Percentiles rank a stretch among this genome's conserved stretches.
These are phyloP conservation scores for Setaria viridis DNA, from an alignment of 202 grass and related monocot species.

Conservation along the genomic window DNA sequence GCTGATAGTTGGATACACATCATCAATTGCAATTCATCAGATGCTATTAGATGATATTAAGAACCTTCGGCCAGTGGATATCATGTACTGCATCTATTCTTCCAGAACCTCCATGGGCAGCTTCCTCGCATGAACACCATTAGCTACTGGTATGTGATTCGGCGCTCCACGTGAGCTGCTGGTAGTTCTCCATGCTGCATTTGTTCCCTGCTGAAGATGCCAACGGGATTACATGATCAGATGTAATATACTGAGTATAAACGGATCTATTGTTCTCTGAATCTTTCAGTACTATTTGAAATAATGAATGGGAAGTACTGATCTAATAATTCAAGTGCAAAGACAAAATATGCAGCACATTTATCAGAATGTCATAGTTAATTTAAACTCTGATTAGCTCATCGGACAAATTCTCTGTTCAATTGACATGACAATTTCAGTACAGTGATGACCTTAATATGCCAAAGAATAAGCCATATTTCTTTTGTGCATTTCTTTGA, in stretches of 20 bases:
- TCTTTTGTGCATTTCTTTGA: slow-evolving; percentile 12
- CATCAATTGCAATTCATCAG: slow-evolving; percentile 40
- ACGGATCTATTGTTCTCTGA: slow-evolving; percentile 41
- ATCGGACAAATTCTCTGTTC: neutral
- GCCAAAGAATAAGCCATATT: slow-evolving; percentile 33
- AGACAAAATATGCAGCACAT: slow-evolving; percentile 10
- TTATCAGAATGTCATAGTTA: neutral
- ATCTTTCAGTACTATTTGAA: slow-evolving; percentile 35
- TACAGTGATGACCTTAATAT: slow-evolving; percentile 21
- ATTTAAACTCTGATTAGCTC: neutral
- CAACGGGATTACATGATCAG: slow-evolving; percentile 42
- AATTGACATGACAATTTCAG: neutral
- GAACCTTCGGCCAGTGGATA: slow-evolving; percentile 37
- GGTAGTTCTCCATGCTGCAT: slow-evolving; percentile 39
- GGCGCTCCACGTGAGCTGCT: slow-evolving; percentile 8
- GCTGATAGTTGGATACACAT: slow-evolving; percentile 54
- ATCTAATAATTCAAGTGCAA: slow-evolving; percentile 3
- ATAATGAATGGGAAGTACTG: neutral
- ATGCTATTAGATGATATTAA: slow-evolving; percentile 45
- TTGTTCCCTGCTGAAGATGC: slow-evolving; percentile 56
- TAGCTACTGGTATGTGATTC: slow-evolving; percentile 38
- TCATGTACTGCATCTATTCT: slow-evolving; percentile 51
- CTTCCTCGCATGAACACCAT: slow-evolving; percentile 45
- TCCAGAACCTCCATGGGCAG: slow-evolving; percentile 33
- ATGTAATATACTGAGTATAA: slow-evolving; percentile 59